Conservation (phyloP, 306 rosid species). For the Clitoria ternatea region DNA sequence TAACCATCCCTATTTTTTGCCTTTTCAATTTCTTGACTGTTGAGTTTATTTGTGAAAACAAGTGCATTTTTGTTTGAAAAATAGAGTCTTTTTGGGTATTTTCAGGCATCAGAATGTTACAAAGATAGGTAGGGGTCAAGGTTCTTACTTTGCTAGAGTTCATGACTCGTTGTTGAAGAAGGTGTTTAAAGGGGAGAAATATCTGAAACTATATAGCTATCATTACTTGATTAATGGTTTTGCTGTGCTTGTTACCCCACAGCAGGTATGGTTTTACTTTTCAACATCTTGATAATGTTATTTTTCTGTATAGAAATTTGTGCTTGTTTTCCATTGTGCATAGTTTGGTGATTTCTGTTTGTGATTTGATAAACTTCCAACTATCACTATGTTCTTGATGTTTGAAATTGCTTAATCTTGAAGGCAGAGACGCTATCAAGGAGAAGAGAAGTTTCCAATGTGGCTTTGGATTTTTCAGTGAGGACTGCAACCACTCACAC, state of each 20-base stretch:
- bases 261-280: conserved; percentile 55
- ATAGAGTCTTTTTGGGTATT: neutral
- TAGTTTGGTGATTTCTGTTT: neutral
- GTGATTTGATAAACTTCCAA: neutral
- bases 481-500: conserved; percentile 95
- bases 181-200: conserved; percentile 74
- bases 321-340: neutral
- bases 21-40: neutral
- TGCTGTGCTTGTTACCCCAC: conserved; percentile 71
- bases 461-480: conserved; percentile 80
- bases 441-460: conserved; percentile 89
- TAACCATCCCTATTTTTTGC: neutral
- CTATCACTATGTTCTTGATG: neutral
- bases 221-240: conserved; percentile 95
- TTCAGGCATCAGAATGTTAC: conserved; percentile 51
- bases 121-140: conserved; percentile 30
- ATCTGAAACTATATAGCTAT: conserved; percentile 93
- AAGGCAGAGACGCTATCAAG: conserved; percentile 77
- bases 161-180: conserved; percentile 77
- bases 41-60: conserved; percentile 4
- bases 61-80: conserved; percentile 9
- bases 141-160: conserved; percentile 54
- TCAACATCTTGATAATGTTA: neutral
- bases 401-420: conserved; percentile 21
- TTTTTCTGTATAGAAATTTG: neutral